Evolutionary conservation across 257 asterid species (phyloP).

Genomic region (Jacaranda mimosifolia): DNA sequence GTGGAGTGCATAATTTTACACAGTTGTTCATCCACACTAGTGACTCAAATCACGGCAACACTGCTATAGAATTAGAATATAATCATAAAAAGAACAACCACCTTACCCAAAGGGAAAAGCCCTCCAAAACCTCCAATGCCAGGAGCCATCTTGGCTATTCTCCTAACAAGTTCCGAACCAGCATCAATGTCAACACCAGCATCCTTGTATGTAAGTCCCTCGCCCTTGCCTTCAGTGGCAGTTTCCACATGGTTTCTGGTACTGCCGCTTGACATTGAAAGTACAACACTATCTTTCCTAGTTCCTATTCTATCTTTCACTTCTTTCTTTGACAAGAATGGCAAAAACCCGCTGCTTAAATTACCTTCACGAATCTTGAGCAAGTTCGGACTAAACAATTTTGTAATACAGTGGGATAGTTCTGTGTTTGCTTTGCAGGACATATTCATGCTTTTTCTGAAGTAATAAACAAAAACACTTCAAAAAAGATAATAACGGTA

Average conservation of each 20-base stretch:
- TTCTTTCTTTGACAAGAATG: slow-evolving; percentile 38
- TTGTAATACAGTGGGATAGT: slow-evolving; percentile 37
- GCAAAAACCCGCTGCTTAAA: slow-evolving; percentile 31
- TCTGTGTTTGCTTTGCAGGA: slow-evolving; percentile 47
- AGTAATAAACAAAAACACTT: slow-evolving; percentile 28
- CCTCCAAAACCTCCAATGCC: slow-evolving; percentile 99
- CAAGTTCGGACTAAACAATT: slow-evolving; percentile 25
- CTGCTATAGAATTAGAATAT: not conserved
- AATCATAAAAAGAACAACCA: not conserved
- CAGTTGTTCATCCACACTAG: not conserved
- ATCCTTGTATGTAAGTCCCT: slow-evolving; percentile 80
- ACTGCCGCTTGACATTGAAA: slow-evolving; percentile 43
- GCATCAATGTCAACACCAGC: slow-evolving; percentile 99
- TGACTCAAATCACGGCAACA: slow-evolving; percentile 13
- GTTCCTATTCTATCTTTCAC: slow-evolving; percentile 30
- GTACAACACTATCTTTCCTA: slow-evolving; percentile 35
- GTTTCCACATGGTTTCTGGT: slow-evolving; percentile 37
- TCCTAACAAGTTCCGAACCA: slow-evolving; percentile 88
- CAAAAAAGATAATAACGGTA: not conserved
- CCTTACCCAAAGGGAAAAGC: slow-evolving; percentile 85
- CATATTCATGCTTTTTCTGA: slow-evolving; percentile 41
- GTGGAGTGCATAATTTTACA: not conserved
- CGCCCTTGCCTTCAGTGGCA: slow-evolving; percentile 41
- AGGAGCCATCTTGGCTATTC: slow-evolving; percentile 97
- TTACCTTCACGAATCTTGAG: slow-evolving; percentile 26